Evolutionary conservation across 2,329 filamentous ascomycete species (phyloP).

Genomic region (Botrytis elliptica): DNA sequence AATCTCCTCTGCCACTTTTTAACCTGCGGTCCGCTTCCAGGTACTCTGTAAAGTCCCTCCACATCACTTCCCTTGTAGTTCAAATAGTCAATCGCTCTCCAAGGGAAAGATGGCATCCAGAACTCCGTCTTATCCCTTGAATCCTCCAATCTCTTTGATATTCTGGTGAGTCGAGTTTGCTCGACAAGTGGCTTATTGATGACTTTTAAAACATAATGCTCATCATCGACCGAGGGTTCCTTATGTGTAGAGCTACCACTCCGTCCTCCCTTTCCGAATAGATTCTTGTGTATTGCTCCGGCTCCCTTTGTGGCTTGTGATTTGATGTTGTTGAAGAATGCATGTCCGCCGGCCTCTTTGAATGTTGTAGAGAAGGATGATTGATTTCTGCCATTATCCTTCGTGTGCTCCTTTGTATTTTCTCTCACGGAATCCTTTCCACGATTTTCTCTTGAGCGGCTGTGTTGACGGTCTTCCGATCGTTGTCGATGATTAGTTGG

Average conservation of each 20-base stretch:
- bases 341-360: conserved; percentile 59
- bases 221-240: conserved; percentile 68
- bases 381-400: conserved; percentile 29
- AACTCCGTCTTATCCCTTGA: conserved; percentile 96
- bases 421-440: conserved; percentile 26
- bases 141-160: conserved; percentile 82
- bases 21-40: conserved; percentile 84
- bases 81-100: conserved; percentile 93
- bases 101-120: conserved; percentile 96
- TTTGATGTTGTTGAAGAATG: conserved; percentile 72
- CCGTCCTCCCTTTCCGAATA: conserved; percentile 75
- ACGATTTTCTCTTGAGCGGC: conserved; percentile 45
- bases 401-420: conserved; percentile 34
- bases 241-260: conserved; percentile 68
- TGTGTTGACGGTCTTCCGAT: conserved; percentile 65
- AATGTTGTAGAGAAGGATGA: conserved; percentile 49
- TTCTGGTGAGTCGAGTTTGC: conserved; percentile 86
- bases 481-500: conserved; percentile 62
- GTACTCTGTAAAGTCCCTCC: conserved; percentile 89
- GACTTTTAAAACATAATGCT: conserved; percentile 79
- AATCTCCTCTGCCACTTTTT: conserved; percentile 93
- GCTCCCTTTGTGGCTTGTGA: conserved; percentile 72
- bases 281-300: conserved; percentile 76
- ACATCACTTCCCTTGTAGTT: conserved; percentile 94
- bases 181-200: conserved; percentile 85